phyloP scores from a whole-genome alignment of 768 basidiomycete species.

The Amanita exitialis region DNA sequence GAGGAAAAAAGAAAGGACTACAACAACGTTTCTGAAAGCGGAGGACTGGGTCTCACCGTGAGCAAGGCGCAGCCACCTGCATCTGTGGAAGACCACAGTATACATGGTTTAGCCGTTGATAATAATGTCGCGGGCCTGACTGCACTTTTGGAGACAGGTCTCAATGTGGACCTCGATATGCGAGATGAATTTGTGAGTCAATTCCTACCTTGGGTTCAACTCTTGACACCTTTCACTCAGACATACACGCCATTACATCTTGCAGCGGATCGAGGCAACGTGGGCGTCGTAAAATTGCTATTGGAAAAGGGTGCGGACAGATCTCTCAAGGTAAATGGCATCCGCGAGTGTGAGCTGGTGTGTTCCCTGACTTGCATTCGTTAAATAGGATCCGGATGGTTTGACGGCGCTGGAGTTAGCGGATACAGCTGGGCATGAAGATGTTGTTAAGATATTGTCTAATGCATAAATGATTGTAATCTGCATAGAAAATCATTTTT shows the following conservation, averaged over 20 bases:
- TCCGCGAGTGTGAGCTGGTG: background rate
- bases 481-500: background rate
- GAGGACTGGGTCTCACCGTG: constrained; percentile 52
- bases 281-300: constrained; percentile 44
- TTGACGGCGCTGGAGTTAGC: constrained; percentile 55
- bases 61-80: constrained; percentile 43
- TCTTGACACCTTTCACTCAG: constrained; percentile 28
- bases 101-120: constrained; percentile 56
- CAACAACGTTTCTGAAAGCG: constrained; percentile 16
- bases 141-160: constrained; percentile 29
- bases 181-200: constrained; percentile 63
- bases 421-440: constrained; percentile 41
- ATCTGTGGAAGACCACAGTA: constrained; percentile 24
- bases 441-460: constrained; percentile 26
- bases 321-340: constrained; percentile 43
- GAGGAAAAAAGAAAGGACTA: constrained; percentile 4
- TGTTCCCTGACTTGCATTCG: background rate
- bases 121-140: constrained; percentile 39
- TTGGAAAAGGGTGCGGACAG: constrained; percentile 56
- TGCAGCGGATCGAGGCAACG: constrained; percentile 74
- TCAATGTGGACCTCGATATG: constrained; percentile 42
- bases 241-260: constrained; percentile 85
- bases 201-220: background rate
- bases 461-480: background rate
- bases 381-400: constrained; percentile 54